Percentiles rank a stretch among this genome's conserved stretches.
These are phyloP conservation scores for Globisporangium sylvaticum DNA, from an alignment of 352 stramenopile species.

Conservation along the genomic window DNA sequence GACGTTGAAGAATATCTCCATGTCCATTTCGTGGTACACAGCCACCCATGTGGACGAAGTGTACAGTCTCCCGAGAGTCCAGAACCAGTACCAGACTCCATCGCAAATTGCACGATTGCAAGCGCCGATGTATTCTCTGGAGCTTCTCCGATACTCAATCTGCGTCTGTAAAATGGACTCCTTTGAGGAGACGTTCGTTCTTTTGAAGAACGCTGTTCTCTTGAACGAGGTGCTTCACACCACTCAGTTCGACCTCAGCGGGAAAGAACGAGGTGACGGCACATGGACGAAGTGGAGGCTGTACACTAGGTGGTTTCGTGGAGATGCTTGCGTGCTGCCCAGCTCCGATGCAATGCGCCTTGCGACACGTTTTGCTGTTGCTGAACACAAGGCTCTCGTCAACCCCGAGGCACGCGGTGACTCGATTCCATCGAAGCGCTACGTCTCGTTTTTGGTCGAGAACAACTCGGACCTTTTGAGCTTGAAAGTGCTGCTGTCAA, in stretches of 20 bases:
- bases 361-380: constrained; percentile 54
- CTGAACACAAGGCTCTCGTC: constrained; percentile 44
- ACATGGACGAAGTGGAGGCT: constrained; percentile 21
- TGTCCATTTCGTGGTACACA: constrained; percentile 57
- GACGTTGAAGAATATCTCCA: constrained; percentile 47
- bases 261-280: background rate
- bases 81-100: constrained; percentile 14
- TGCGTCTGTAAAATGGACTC: constrained; percentile 51
- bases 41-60: constrained; percentile 50
- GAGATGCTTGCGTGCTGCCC: constrained; percentile 44
- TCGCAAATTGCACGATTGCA: constrained; percentile 39
- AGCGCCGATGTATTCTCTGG: constrained; percentile 51
- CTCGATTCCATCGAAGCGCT: constrained; percentile 53
- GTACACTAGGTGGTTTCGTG: constrained; percentile 59
- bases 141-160: constrained; percentile 57
- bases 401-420: constrained; percentile 19
- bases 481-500: constrained; percentile 58
- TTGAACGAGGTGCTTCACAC: constrained; percentile 49
- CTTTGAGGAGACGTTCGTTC: constrained; percentile 56
- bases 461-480: constrained; percentile 63
- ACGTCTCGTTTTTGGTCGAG: constrained; percentile 64
- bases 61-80: constrained; percentile 25
- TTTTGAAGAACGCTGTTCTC: constrained; percentile 53
- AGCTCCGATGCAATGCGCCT: constrained; percentile 52
- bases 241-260: constrained; percentile 30